A percentile compares a stretch with the other conserved stretches of the same genome.
Conservation (phyloP, 2,329 filamentous ascomycete genomes). For the Zymoseptoria passerinii region DNA sequence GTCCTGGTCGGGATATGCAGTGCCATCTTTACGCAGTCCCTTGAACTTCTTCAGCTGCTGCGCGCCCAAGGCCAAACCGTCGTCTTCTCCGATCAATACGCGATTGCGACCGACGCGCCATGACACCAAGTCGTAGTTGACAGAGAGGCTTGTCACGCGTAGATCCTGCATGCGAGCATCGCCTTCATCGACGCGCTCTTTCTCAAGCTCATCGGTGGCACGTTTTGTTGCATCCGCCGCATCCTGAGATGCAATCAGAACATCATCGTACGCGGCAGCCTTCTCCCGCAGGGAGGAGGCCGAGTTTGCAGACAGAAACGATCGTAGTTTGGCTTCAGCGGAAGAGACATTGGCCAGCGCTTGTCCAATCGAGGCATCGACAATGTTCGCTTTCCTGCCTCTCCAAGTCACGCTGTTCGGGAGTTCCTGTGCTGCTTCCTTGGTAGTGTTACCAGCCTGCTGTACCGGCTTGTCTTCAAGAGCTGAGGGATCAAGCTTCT, state of each 20-base stretch:
- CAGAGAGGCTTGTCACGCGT: slow-evolving; percentile 83
- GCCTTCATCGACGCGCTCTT: slow-evolving; percentile 73
- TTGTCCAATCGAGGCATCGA: slow-evolving; percentile 85
- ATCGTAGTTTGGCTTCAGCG: slow-evolving; percentile 45
- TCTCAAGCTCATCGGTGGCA: slow-evolving; percentile 80
- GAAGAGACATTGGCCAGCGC: slow-evolving; percentile 62
- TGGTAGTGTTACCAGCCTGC: slow-evolving; percentile 20
- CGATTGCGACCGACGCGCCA: slow-evolving; percentile 93
- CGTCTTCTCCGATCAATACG: slow-evolving; percentile 72
- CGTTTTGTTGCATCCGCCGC: slow-evolving; percentile 88
- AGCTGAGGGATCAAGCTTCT: slow-evolving; percentile 60
- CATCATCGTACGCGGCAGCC: slow-evolving; percentile 81
- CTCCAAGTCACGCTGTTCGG: slow-evolving; percentile 80
- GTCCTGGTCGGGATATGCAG: slow-evolving; percentile 43
- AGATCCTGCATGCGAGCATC: slow-evolving; percentile 85
- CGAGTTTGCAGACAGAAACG: slow-evolving; percentile 37
- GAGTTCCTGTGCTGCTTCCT: slow-evolving; percentile 34
- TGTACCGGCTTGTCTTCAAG: slow-evolving; percentile 47
- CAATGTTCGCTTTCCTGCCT: slow-evolving; percentile 73
- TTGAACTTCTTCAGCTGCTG: slow-evolving; percentile 49
- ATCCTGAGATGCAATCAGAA: slow-evolving; percentile 85
- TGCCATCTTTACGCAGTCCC: slow-evolving; percentile 41
- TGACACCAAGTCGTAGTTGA: slow-evolving; percentile 88
- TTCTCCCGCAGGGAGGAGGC: slow-evolving; percentile 50
- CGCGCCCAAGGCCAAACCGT: slow-evolving; percentile 56